These are phyloP conservation scores for Saccharomycodes ludwigii DNA, from an alignment of 805 yeast species.

Conservation along the genomic window DNA sequence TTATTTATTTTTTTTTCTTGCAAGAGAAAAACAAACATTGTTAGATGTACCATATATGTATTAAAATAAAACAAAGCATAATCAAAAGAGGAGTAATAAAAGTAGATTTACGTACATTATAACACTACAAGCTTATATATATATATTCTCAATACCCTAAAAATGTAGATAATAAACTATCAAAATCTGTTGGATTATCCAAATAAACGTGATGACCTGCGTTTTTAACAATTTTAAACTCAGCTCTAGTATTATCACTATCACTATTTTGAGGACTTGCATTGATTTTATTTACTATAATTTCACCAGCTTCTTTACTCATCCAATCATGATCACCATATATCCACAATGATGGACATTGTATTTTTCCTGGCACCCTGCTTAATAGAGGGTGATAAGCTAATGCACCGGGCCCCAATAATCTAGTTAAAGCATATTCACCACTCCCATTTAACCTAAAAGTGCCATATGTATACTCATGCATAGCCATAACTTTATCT, in stretches of 20 bases:
- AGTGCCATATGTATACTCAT: slow-evolving; percentile 38
- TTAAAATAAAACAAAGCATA: no score
- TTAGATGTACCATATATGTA: no score
- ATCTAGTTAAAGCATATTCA: slow-evolving; percentile 48
- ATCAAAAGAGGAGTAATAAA: no score
- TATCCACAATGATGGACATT: slow-evolving; percentile 32
- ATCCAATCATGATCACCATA: slow-evolving; percentile 68
- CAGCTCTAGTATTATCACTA: slow-evolving; percentile 6
- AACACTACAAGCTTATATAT: background rate
- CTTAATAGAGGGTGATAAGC: slow-evolving; percentile 46
- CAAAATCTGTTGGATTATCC: slow-evolving; percentile 43
- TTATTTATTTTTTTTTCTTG: background rate
- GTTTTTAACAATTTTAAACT: slow-evolving; percentile 28
- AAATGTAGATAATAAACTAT: slow-evolving; percentile 26
- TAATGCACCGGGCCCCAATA: slow-evolving; percentile 45
- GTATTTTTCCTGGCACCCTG: slow-evolving; percentile 30
- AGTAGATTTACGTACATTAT: no score
- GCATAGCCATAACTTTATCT: slow-evolving; percentile 30
- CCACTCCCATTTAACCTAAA: slow-evolving; percentile 51
- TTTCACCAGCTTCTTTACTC: slow-evolving; percentile 47
- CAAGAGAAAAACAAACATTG: background rate
- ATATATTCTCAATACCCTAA: slow-evolving; percentile 9
- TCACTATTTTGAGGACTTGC: slow-evolving; percentile 2
- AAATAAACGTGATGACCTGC: slow-evolving; percentile 61
- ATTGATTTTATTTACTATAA: slow-evolving; percentile 26